These are phyloP conservation scores for Coriaria nepalensis DNA, from an alignment of 306 rosid genomes.

Conservation along the genomic window DNA sequence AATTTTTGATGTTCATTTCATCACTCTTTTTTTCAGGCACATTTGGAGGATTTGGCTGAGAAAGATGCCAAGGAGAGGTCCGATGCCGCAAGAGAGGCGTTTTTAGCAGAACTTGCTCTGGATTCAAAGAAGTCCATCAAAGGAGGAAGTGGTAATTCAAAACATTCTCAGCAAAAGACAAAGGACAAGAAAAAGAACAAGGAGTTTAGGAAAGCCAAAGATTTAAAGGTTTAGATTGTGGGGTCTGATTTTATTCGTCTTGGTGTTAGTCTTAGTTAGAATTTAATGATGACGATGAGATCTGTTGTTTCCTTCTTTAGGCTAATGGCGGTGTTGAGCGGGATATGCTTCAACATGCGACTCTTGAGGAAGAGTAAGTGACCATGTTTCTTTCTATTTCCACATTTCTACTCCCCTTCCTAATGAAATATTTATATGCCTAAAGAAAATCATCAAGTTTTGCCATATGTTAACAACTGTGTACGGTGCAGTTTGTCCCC, in stretches of 20 bases:
- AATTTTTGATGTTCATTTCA: conserved; percentile 3
- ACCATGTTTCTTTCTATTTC: conserved; percentile 14
- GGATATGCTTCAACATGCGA: conserved; percentile 25
- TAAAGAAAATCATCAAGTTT: conserved; percentile 1
- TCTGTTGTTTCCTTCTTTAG: conserved; percentile 32
- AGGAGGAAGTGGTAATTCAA: conserved; percentile 59
- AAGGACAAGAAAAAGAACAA: conserved; percentile 85
- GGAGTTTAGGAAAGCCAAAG: conserved; percentile 67
- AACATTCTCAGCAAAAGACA: conserved; percentile 51
- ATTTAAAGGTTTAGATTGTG: conserved; percentile 50
- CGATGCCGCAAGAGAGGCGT: conserved; percentile 89
- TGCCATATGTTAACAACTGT: conserved; percentile 15
- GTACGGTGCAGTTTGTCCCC: conserved; percentile 48
- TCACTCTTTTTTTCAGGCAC: conserved; percentile 32
- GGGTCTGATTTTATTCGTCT: conserved; percentile 14
- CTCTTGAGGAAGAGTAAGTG: conserved; percentile 35
- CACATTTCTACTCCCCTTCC: conserved; percentile 7
- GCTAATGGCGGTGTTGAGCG: conserved; percentile 33
- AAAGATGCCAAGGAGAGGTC: conserved; percentile 88
- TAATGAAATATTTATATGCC: conserved; percentile 11
- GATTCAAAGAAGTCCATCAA: conserved; percentile 62
- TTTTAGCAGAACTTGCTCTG: conserved; percentile 90
- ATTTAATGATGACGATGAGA: conserved; percentile 3
- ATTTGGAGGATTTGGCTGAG: conserved; percentile 89
- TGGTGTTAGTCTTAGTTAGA: background rate